Evolutionary conservation across 1,284 basidiomycete genomes (phyloP).

Genomic region (Ustilago bromivora): DNA sequence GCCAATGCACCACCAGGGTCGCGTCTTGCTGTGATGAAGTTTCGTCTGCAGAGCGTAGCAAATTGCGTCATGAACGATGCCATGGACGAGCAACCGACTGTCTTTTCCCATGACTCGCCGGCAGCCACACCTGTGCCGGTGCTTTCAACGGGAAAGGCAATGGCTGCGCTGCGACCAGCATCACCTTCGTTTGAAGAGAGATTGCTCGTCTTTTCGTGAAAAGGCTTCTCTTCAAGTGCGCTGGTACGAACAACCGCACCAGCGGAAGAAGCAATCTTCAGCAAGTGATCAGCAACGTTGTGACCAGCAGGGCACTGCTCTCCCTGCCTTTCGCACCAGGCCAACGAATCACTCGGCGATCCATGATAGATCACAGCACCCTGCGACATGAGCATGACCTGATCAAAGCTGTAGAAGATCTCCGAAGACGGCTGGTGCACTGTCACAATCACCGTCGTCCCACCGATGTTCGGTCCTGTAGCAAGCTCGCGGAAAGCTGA

Average conservation of each 20-base stretch:
- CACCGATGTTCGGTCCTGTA: constrained; percentile 20
- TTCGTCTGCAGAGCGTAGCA: constrained; percentile 37
- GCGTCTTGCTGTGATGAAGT: constrained; percentile 46
- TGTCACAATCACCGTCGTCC: constrained; percentile 58
- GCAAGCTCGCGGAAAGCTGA: constrained; percentile 50
- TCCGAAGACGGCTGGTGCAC: constrained; percentile 61
- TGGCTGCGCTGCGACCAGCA: constrained; percentile 5
- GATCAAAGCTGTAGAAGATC: constrained; percentile 56
- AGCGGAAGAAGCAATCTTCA: constrained; percentile 47
- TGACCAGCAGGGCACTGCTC: constrained; percentile 50
- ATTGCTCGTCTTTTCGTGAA: constrained; percentile 28
- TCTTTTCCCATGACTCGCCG: constrained; percentile 34
- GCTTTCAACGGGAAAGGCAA: neutral
- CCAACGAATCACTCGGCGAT: constrained; percentile 43
- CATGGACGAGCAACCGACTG: constrained; percentile 22
- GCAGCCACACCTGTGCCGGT: constrained; percentile 8
- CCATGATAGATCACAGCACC: constrained; percentile 55
- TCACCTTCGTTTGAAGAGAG: constrained; percentile 12
- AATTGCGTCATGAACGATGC: constrained; percentile 58
- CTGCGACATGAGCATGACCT: constrained; percentile 52
- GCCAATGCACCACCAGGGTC: constrained; percentile 53
- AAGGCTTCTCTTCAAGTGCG: constrained; percentile 7
- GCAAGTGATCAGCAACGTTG: constrained; percentile 60
- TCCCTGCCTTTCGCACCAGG: constrained; percentile 52
- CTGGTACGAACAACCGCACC: constrained; percentile 8